phyloP scores from a whole-genome alignment of 441 rosid species.

The Capsella rubella region DNA sequence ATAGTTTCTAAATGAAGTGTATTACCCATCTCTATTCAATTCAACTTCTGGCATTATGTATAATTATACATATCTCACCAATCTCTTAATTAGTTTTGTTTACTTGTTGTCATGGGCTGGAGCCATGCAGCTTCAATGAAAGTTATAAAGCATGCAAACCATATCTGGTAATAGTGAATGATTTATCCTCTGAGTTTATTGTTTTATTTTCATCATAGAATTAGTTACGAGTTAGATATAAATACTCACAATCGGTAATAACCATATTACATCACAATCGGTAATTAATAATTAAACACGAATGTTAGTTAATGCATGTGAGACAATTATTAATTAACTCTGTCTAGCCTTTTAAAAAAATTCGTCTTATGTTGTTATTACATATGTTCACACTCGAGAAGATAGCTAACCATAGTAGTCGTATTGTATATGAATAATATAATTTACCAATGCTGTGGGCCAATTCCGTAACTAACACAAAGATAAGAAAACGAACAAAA shows the following conservation, averaged over 20 bases:
- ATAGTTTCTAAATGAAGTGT: background rate
- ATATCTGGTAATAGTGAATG: background rate
- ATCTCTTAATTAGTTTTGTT: conserved; percentile 3
- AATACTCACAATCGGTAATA: conserved; percentile 4
- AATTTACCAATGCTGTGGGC: background rate
- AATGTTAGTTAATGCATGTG: background rate
- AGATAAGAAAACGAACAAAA: conserved; percentile 6
- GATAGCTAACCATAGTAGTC: conserved; percentile 1
- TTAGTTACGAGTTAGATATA: background rate
- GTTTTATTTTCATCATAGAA: background rate
- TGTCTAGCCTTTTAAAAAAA: background rate
- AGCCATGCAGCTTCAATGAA: background rate
- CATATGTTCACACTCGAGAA: conserved; percentile 4
- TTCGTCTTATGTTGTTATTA: conserved; percentile 5
- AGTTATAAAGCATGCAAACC: background rate
- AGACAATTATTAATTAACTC: background rate
- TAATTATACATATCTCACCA: conserved; percentile 4
- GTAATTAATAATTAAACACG: conserved; percentile 13
- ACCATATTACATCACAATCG: conserved; percentile 7
- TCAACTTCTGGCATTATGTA: background rate
- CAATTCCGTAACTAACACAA: background rate
- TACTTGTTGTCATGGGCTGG: conserved; percentile 1
- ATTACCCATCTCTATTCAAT: background rate
- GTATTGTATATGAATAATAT: background rate
- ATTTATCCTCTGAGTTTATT: background rate